Conservation (phyloP, 1,284 basidiomycete species). For the Apiotrichum sp. region DNA sequence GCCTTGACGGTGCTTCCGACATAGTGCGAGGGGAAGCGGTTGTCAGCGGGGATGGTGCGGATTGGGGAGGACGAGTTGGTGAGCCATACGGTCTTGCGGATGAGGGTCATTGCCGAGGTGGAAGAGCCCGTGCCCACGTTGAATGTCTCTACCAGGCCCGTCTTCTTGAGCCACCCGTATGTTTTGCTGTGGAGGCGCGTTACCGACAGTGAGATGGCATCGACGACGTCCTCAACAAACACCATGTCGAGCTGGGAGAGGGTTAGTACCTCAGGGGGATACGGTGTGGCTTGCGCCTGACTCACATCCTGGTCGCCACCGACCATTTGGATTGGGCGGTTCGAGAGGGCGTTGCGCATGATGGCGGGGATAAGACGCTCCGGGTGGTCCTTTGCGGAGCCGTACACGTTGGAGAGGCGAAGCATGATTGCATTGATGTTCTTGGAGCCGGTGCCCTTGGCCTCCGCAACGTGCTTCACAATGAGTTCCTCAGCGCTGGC, state of each 20-base stretch:
- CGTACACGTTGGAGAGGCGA: conserved; percentile 32
- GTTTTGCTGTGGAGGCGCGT: conserved; percentile 8
- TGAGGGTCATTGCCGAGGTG: conserved; percentile 19
- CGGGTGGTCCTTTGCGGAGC: conserved; percentile 26
- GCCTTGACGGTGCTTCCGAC: conserved; percentile 21
- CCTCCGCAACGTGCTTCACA: conserved; percentile 2
- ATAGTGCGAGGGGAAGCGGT: conserved; percentile 23
- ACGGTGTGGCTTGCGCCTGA: background rate
- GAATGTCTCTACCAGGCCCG: conserved; percentile 22
- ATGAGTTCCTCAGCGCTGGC: conserved; percentile 23
- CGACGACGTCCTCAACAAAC: conserved; percentile 29
- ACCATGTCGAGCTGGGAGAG: conserved; percentile 24
- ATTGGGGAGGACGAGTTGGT: conserved; percentile 30
- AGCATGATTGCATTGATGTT: conserved; percentile 23
- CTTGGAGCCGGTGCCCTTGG: background rate
- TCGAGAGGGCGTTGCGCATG: conserved; percentile 25
- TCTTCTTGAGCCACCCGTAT: background rate
- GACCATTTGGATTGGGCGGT: conserved; percentile 34
- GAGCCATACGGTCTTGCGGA: conserved; percentile 26
- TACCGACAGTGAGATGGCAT: conserved; percentile 24
- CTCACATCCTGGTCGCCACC: conserved; percentile 31
- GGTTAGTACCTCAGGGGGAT: no score
- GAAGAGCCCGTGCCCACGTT: conserved; percentile 24
- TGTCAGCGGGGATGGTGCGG: conserved; percentile 24
- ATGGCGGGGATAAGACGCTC: conserved; percentile 31